A percentile compares a stretch with the other conserved stretches of the same genome.
Evolutionary conservation across 805 yeast species (phyloP).

Genomic region (Wickerhamiella brachini): DNA sequence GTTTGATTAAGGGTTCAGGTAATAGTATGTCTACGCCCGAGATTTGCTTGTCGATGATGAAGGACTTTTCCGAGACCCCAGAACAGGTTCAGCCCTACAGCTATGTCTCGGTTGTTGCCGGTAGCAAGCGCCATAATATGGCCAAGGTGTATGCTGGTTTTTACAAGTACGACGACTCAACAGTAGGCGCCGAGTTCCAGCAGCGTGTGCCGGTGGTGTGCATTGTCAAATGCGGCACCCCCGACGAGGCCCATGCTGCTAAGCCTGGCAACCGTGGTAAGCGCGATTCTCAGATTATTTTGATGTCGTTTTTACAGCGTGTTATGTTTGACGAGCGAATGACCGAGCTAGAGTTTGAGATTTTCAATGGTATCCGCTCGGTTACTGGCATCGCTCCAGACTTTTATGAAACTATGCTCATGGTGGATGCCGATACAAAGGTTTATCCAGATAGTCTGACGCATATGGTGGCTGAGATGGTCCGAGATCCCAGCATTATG

Average conservation of each 20-base stretch:
- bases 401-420: constrained; percentile 64
- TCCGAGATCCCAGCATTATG: constrained; percentile 73
- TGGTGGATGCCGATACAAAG: constrained; percentile 93
- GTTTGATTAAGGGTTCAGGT: constrained; percentile 88
- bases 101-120: constrained; percentile 91
- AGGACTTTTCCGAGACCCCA: constrained; percentile 51
- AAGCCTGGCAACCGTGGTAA: constrained; percentile 93
- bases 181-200: constrained; percentile 69
- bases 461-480: constrained; percentile 84
- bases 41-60: constrained; percentile 75
- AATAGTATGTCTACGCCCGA: constrained; percentile 83
- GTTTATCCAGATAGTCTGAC: constrained; percentile 78
- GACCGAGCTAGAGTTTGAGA: constrained; percentile 77
- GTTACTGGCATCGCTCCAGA: constrained; percentile 78
- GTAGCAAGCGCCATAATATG: constrained; percentile 91
- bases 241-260: constrained; percentile 47
- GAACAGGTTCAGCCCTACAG: constrained; percentile 73
- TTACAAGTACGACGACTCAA: constrained; percentile 66
- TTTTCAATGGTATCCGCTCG: constrained; percentile 61
- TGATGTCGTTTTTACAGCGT: constrained; percentile 81
- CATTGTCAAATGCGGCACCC: constrained; percentile 81
- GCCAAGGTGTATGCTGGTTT: constrained; percentile 94
- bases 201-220: constrained; percentile 65
- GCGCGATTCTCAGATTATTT: constrained; percentile 82
- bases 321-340: constrained; percentile 86